Conservation (phyloP, 257 asterid genomes). For the Scutellaria barbata region DNA sequence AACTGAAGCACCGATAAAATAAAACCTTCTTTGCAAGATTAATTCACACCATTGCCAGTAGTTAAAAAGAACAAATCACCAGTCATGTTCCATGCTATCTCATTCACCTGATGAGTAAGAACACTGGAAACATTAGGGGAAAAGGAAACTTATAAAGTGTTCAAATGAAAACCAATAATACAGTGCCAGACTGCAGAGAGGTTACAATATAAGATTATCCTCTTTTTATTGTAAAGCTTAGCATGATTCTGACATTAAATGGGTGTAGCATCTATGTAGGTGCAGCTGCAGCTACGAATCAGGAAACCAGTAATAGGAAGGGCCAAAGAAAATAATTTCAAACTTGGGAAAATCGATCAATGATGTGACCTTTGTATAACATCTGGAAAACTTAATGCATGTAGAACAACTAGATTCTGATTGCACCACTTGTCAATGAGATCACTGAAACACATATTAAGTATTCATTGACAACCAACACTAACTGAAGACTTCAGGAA, state of each 20-base stretch:
- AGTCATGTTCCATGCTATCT: conserved; percentile 62
- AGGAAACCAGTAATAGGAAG: not conserved
- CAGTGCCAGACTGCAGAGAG: not conserved
- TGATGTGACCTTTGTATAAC: not conserved
- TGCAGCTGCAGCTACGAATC: too few relatives aligned
- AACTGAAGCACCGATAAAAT: conserved; percentile 12
- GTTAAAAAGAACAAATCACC: conserved; percentile 94
- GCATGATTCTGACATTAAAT: conserved; percentile 12
- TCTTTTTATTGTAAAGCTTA: not conserved
- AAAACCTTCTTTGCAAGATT: conserved; percentile 24
- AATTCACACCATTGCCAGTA: conserved; percentile 87
- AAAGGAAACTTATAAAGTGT: not conserved
- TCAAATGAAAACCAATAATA: not conserved
- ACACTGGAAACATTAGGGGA: conserved; percentile 25
- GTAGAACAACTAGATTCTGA: not conserved
- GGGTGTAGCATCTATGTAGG: not conserved
- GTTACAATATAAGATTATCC: not conserved
- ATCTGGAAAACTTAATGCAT: not conserved
- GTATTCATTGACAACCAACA: conserved; percentile 25
- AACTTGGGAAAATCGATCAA: conserved; percentile 8
- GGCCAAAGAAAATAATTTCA: not conserved
- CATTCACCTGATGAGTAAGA: conserved; percentile 74
- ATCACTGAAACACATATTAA: conserved; percentile 14
- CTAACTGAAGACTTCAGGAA: conserved; percentile 16
- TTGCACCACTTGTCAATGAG: conserved; percentile 18